A percentile compares a stretch with the other conserved stretches of the same genome.
Conservation (phyloP, 768 basidiomycete genomes). For the Russula earlei region DNA sequence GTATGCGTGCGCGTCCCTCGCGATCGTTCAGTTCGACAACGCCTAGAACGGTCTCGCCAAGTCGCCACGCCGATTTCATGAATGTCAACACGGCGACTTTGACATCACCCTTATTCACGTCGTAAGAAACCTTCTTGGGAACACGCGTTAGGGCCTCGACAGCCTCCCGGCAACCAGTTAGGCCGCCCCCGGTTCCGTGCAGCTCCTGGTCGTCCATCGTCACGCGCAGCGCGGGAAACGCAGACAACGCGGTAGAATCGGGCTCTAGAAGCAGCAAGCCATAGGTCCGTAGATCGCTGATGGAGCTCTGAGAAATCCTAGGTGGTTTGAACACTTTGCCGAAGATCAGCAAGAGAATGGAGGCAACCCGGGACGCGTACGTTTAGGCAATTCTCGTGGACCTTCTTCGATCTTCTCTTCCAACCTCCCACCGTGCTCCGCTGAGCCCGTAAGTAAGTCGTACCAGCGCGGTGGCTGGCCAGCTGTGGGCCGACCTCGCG, state of each 20-base stretch:
- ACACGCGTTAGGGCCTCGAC: conserved; percentile 88
- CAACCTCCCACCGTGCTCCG: conserved; percentile 6
- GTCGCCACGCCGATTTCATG: conserved; percentile 80
- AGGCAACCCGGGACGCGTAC: conserved; percentile 1
- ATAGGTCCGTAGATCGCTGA: conserved; percentile 14
- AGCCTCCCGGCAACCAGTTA: conserved; percentile 72
- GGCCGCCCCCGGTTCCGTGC: conserved; percentile 32
- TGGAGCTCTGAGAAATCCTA: conserved; percentile 3
- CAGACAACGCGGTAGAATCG: conserved; percentile 2
- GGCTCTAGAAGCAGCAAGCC: conserved; percentile 14
- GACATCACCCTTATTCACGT: conserved; percentile 88
- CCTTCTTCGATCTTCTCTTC: conserved; percentile 13
- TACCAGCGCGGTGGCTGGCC: conserved; percentile 7
- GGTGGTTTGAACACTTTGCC: neutral
- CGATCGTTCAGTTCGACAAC: conserved; percentile 80
- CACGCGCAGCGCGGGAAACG: neutral
- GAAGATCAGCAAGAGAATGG: neutral
- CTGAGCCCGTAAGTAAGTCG: conserved; percentile 12
- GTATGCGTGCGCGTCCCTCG: conserved; percentile 58
- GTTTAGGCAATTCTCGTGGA: conserved; percentile 5
- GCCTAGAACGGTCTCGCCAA: conserved; percentile 88
- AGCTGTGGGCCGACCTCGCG: neutral
- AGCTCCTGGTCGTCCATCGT: conserved; percentile 22
- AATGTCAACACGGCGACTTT: conserved; percentile 88
- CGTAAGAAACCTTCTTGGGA: conserved; percentile 89